These are phyloP conservation scores for Eragrostis tef DNA, from an alignment of 202 grass and related monocot species.

Conservation along the genomic window DNA sequence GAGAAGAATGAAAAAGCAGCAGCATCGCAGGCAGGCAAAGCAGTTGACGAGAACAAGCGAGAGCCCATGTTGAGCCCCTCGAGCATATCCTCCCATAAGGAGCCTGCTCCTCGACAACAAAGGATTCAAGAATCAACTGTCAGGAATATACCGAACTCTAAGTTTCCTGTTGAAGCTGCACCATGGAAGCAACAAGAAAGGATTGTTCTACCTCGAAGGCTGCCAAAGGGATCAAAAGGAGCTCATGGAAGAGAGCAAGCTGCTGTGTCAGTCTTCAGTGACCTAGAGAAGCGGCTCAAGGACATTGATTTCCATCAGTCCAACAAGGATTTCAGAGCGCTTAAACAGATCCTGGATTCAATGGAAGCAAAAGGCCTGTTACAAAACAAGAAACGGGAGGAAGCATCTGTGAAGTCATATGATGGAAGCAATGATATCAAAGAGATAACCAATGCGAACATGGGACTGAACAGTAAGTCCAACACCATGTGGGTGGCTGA, in stretches of 20 bases:
- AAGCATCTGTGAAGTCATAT: slow-evolving; percentile 49
- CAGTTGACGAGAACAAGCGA: slow-evolving; percentile 38
- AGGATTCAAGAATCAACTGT: slow-evolving; percentile 60
- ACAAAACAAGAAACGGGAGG: slow-evolving; percentile 68
- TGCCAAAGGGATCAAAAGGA: slow-evolving; percentile 54
- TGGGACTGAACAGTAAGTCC: slow-evolving; percentile 20
- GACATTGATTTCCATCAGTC: slow-evolving; percentile 87
- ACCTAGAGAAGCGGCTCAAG: slow-evolving; percentile 89
- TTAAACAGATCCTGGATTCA: slow-evolving; percentile 83
- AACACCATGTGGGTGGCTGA: slow-evolving; percentile 31
- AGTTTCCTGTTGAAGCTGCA: slow-evolving; percentile 71
- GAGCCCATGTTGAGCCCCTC: slow-evolving; percentile 41
- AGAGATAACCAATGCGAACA: slow-evolving; percentile 29
- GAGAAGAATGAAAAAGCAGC: slow-evolving; percentile 51
- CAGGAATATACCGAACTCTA: slow-evolving; percentile 61
- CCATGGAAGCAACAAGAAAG: slow-evolving; percentile 85
- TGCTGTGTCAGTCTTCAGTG: slow-evolving; percentile 73
- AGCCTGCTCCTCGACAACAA: slow-evolving; percentile 39
- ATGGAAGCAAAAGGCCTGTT: slow-evolving; percentile 94
- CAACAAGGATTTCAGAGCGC: slow-evolving; percentile 77
- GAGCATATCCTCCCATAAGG: slow-evolving; percentile 46
- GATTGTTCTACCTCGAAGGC: slow-evolving; percentile 70
- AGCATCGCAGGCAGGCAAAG: slow-evolving; percentile 38
- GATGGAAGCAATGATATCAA: slow-evolving; percentile 48
- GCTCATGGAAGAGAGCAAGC: slow-evolving; percentile 58